Evolutionary conservation across 192 early-diverging fungal species (phyloP).

Genomic region (Rhizophagus clarus): DNA sequence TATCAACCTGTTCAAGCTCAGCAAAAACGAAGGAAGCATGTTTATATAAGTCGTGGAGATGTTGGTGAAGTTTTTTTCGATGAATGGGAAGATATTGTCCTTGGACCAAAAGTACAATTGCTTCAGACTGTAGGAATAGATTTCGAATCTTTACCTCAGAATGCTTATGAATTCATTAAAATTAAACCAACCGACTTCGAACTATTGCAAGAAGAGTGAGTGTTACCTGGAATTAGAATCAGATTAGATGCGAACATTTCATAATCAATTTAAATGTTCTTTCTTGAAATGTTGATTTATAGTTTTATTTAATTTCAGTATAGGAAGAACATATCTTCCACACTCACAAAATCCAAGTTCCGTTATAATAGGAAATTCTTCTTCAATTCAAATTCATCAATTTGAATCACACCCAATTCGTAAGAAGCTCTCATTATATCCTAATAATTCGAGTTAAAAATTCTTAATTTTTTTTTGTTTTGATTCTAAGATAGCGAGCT

Average conservation of each 20-base stretch:
- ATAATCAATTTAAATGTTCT: neutral
- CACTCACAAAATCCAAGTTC: constrained; percentile 6
- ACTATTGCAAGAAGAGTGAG: constrained; percentile 6
- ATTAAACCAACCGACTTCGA: constrained; percentile 18
- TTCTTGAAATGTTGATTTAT: neutral
- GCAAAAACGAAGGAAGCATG: constrained; percentile 2
- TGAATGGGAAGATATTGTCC: constrained; percentile 9
- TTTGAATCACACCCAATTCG: constrained; percentile 12
- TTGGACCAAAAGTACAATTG: neutral
- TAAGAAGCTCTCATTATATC: neutral
- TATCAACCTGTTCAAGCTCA: neutral
- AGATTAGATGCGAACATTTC: neutral
- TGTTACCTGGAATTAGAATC: neutral
- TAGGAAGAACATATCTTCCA: constrained; percentile 20
- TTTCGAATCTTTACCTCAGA: constrained; percentile 11
- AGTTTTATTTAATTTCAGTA: neutral
- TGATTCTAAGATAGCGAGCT: neutral
- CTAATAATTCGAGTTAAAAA: neutral
- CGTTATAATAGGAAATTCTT: neutral
- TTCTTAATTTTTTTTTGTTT: neutral
- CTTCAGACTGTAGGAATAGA: constrained; percentile 7
- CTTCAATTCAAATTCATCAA: constrained; percentile 12
- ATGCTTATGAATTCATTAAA: constrained; percentile 22
- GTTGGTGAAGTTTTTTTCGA: constrained; percentile 18
- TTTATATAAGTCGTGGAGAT: constrained; percentile 14